These are phyloP conservation scores for Dactylorhiza incarnata DNA, from an alignment of 106 monocot genomes.

Conservation along the genomic window DNA sequence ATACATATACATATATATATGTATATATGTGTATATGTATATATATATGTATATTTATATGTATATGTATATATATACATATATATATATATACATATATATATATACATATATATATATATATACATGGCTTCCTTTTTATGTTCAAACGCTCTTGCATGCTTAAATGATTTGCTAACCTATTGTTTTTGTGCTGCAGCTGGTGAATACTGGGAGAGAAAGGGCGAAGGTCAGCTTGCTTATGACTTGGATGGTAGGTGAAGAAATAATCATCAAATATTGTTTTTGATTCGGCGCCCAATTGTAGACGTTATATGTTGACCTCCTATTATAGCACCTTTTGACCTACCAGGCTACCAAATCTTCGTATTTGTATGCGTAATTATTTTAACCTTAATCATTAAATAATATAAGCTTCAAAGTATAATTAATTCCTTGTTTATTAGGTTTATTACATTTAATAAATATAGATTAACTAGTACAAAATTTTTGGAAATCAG, in stretches of 20 bases:
- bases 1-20: too few species aligned
- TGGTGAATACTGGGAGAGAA: slow-evolving; percentile 95
- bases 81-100: too few species aligned
- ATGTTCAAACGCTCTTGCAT: not conserved
- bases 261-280: slow-evolving; percentile 5
- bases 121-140: not conserved
- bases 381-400: not conserved
- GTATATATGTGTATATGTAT: too few species aligned
- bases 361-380: not conserved
- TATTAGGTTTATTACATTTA: not conserved
- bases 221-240: slow-evolving; percentile 98
- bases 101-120: not conserved
- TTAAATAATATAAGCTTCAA: not conserved
- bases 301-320: not conserved
- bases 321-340: not conserved
- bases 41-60: too few species aligned
- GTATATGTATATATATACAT: too few species aligned
- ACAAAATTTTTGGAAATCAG: not conserved
- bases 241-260: slow-evolving; percentile 89
- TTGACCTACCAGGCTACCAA: not conserved
- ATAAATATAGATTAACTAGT: not conserved
- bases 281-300: not conserved
- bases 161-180: slow-evolving; percentile 1
- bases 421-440: not conserved
- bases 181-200: slow-evolving; percentile 27